Evolutionary conservation across 495 filamentous ascomycete species (phyloP).

Genomic region (Acidiella bohemica): DNA sequence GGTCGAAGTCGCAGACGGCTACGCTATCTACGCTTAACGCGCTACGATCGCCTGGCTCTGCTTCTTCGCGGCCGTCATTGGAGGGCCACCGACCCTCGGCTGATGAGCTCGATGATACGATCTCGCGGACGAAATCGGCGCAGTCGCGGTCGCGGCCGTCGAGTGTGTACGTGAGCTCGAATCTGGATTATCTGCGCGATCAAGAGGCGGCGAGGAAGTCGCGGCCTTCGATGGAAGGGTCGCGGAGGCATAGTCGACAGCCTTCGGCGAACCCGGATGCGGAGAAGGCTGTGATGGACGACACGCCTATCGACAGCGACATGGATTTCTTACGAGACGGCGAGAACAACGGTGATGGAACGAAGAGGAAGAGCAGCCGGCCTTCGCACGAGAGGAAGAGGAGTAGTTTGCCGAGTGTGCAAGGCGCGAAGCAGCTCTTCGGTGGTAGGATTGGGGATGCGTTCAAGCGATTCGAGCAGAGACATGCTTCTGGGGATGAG

Average conservation of each 20-base stretch:
- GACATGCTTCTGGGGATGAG: conserved; percentile 30
- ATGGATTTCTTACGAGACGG: conserved; percentile 75
- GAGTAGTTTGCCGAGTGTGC: conserved; percentile 64
- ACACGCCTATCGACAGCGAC: conserved; percentile 51
- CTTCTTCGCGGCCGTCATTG: conserved; percentile 67
- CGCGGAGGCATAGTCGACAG: conserved; percentile 9
- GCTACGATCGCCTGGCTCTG: conserved; percentile 43
- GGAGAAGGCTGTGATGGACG: conserved; percentile 26
- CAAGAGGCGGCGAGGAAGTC: conserved; percentile 36
- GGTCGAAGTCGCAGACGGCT: conserved; percentile 40
- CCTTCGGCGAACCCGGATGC: background rate
- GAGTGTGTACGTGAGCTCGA: conserved; percentile 68
- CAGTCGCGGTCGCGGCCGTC: conserved; percentile 50
- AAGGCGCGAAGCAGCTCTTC: conserved; percentile 63
- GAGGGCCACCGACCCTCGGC: conserved; percentile 56
- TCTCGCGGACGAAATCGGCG: conserved; percentile 49
- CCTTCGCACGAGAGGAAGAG: conserved; percentile 49
- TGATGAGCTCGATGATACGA: conserved; percentile 42
- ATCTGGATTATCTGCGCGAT: conserved; percentile 60
- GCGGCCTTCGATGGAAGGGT: conserved; percentile 25
- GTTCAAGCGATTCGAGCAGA: conserved; percentile 80
- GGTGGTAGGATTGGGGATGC: conserved; percentile 89
- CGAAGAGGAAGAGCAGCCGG: background rate
- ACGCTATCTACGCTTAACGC: conserved; percentile 32
- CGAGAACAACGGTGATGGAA: conserved; percentile 37